Base-by-base conservation (phyloP, 768 basidiomycete genomes). In the Saitozyma podzolica region DNA sequence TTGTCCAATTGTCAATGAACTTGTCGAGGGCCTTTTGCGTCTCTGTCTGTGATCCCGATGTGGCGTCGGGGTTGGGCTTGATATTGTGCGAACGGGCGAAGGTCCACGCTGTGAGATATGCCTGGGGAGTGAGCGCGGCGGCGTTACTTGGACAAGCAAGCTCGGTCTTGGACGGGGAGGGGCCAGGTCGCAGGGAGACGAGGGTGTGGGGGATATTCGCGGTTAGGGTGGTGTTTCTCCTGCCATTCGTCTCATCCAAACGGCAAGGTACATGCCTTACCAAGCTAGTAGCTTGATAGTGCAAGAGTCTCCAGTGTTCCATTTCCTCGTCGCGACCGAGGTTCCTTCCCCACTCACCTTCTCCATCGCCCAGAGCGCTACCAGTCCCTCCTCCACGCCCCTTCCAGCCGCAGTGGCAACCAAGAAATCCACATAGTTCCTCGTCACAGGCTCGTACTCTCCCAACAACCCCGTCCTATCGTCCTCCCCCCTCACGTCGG, bases 351-450 rank as follows among this genome's bases (percentile, higher is more conserved):
- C 13, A 62, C 78, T 19, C 49, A 88, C 89, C 81, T 84, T 83
- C 74, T 90, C 89, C 88, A 90, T 90, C 0, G 87, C 87, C 88
- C 88, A 90, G 13, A 91, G 78, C 64, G 90, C 86, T 0, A 90
- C 81, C 19, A 91, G 77, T 0, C 86, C 87, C 48, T 90, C 89
- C 54, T 84, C 83, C 17, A 88, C 66, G 0, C 79, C 81, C 4
- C 82, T 84, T 14, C 78, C 69, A 6, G 80, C 78, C 3, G 82
- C 82, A 2, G 86, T 79, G 7, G 85, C 82, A 3, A 82, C 82
- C 85, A 90, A 87, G 76, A 88, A 87, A 9, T 88, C 88, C 1
- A 87, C 86, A 66, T 89, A 90, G 60, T 87, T 85, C 65, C 84
- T 82, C 9, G 89, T 90, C 9, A 82, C 84, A 67, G 85, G 86